Base-by-base conservation (phyloP, 2,329 filamentous ascomycete species). In the Fusarium tricinctum region DNA sequence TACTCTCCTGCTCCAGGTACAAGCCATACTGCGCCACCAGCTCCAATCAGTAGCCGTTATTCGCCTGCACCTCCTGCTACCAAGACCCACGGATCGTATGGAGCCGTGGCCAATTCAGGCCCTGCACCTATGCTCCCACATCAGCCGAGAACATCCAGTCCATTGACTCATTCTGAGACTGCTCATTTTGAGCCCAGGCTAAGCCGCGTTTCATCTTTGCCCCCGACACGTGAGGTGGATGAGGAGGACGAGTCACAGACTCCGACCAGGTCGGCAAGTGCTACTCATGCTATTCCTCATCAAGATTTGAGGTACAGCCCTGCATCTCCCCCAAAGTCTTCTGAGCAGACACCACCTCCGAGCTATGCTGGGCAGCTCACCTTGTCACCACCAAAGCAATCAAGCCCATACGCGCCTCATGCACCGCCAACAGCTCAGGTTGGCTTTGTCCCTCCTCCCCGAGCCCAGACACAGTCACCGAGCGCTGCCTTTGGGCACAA, bases 141-240 rank as follows among this genome's bases (percentile, higher is more conserved):
- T 72, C 84, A 88, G 64, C 88, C 89, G 10, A 82, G 89, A 66
- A 91, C 89, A 3, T 91, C 88, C 3, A 91, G 89, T 67, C 89
- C 89, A 1, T 76, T 91, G 60, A 88, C 88, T 8, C 87, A 91
- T 69, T 90, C 89, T 60, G 88, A 90, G 74, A 85, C 81, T 69
- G 85, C 85, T 35, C 85, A 84, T 2, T 84, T 87, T 66, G 88
- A 90, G 68, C 81, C 84, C 14, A 82, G 84, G 45, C 74, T 87
- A 9, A 86, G 83, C 43, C 81, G 87, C 12, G 81, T 88, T 20
- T 80, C 86, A 8, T 89, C 87, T 52, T 80, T 91, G 1, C 87
- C 88, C 1, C 84, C 88, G 1, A 90, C 88, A 1, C 82, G 83
- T 13, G 88, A 91, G 73, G 86, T 89, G 7, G 87, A 89, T 52